Evolutionary conservation across 1,284 basidiomycete species (phyloP), one percentile per base, ranked within the genome.

Genomic region (Earliella scabrosa): DNA sequence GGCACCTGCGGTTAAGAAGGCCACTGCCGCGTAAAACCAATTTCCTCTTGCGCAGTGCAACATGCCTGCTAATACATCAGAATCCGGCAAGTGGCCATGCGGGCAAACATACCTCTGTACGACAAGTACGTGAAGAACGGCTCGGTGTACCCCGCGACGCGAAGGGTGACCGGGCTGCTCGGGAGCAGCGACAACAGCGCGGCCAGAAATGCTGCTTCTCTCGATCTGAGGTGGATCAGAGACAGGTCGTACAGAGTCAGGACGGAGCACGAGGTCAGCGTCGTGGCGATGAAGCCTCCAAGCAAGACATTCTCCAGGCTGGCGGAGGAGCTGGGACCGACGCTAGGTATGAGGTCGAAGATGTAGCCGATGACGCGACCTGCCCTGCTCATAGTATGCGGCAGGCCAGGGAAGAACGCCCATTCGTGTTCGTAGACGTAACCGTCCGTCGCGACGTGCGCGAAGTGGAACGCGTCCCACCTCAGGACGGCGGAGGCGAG

Each of bases 391-490:
- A 94, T 81, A 38, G 90, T 50, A 5, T 75, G 64, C 4, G 90
- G 82, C 45, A 83, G 73, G 1, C 86, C 93, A 2, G 92, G 91
- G 60, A 95, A 83, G 69, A 95, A 98, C 0, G 97, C 97, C 77
- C 92, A 90, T 65, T 92, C 81, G 66, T 97, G 83, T 71, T 98
- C 97, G 70, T 85, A 87, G 4, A 73, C 68, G 70, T 97, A 92
- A 10, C 82, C 82, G 16, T 83, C 73, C 13, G 77, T 62, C 0
- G 92, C 90, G 45, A 93, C 82, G 58, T 82, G 77, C 1, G 75
- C 65, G 70, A 95, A 98, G 73, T 98, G 89, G 56, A 98, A 81
- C 2, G 82, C 80, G 68, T 98, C 97, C 97, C 97, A 98, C 59
- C 95, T 85, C n/a, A 93, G 74, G 2, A 83, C 62, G 2, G 77